These are phyloP conservation scores for Fusarium subtropicale DNA, from an alignment of 2,329 filamentous ascomycete genomes.

Conservation along the genomic window DNA sequence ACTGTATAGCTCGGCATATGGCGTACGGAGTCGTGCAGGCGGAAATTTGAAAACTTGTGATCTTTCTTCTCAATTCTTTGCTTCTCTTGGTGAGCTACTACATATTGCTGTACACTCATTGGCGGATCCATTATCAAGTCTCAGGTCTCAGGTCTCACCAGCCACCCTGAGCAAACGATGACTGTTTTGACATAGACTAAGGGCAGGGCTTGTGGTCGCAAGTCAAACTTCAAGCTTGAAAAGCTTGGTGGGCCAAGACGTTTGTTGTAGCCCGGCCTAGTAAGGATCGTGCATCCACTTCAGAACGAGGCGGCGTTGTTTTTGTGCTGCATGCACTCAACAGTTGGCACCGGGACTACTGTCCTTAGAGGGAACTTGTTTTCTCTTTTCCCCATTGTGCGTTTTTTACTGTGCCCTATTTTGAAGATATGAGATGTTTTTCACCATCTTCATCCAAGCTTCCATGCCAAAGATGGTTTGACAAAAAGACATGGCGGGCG, in stretches of 20 bases:
- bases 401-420: constrained; percentile 32
- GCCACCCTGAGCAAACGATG: constrained; percentile 11
- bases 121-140: constrained; percentile 1
- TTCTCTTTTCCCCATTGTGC: constrained; percentile 26
- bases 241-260: constrained; percentile 19
- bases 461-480: not conserved
- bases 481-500: not conserved
- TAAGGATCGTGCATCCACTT: constrained; percentile 27
- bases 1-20: constrained; percentile 42
- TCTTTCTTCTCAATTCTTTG: constrained; percentile 26
- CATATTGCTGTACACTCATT: not conserved
- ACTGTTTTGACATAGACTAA: constrained; percentile 4
- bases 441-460: not conserved
- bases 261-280: constrained; percentile 17
- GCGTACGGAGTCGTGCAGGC: constrained; percentile 38
- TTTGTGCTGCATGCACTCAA: constrained; percentile 47
- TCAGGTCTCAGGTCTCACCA: constrained; percentile 13
- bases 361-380: constrained; percentile 19
- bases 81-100: not conserved
- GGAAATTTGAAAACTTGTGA: constrained; percentile 28
- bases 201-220: constrained; percentile 1
- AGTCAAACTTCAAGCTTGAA: constrained; percentile 19
- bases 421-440: not conserved
- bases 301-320: constrained; percentile 24
- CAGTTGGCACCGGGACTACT: constrained; percentile 35